Base-by-base conservation (phyloP, 768 basidiomycete genomes). In the Phanerochaete carnosa region DNA sequence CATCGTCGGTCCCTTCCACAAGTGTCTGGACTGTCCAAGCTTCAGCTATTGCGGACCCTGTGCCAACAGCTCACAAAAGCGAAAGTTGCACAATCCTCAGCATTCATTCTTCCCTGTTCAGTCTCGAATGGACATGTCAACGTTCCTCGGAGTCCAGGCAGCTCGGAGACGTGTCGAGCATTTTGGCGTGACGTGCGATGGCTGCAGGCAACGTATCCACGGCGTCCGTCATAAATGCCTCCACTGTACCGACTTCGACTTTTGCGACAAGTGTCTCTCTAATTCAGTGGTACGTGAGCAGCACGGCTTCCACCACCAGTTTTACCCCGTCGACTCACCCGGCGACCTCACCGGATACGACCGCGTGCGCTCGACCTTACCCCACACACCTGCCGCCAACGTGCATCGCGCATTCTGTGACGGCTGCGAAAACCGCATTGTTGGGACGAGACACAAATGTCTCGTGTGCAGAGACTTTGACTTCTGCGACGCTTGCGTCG, bases 381-480 rank as follows among this genome's bases (percentile, higher is more conserved):
- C n/a, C 16, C 39, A 30, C 45, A 15, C 29, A 11, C 15, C 23
- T 19, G 30, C 61, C 7, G 35, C 25, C 35, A 30, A 39, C 28
- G 55, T 50, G 22, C 56, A 47, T 22, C 33, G 25, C 9, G 56
- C 56, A 4, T 23, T 22, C 2, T 92, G 91, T 64, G 75, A 90
- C 64, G 76, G 81, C 2, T 92, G 90, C 71, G 62, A 65, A 16
- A 77, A 77, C 57, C 69, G 70, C 2, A 86, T 93, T 54, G 68
- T 65, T 33, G 89, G 89, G 3, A 68, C 77, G 58, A 86, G 91
- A 22, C 92, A 83, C 74, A 93, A 92, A 78, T 94, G 92, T 74
- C 85, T 90, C 82, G 75, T 76, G 5, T 94, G 93, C 73, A 79
- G 82, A 0, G 89, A 93, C 70, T 92, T 85, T 64, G 93, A 94